Evolutionary conservation across 257 asterid genomes (phyloP).

Genomic region (Solanum boliviense): DNA sequence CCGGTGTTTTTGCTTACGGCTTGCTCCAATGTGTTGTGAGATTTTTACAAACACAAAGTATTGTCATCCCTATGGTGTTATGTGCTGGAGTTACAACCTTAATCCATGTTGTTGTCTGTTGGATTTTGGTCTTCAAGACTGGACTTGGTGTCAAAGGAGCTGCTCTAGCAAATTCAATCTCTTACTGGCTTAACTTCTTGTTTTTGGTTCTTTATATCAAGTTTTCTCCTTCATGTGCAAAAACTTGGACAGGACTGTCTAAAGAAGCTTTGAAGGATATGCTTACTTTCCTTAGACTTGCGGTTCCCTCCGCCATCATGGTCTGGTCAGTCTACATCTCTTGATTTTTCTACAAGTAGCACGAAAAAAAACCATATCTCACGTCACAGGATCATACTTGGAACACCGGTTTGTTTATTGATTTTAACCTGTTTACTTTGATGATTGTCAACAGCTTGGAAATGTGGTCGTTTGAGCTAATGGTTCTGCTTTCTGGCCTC

Average conservation of each 20-base stretch:
- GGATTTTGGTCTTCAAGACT: conserved; percentile 57
- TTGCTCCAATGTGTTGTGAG: conserved; percentile 67
- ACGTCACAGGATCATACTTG: neutral
- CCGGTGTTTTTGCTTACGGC: conserved; percentile 50
- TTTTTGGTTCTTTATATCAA: conserved; percentile 42
- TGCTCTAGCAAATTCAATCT: conserved; percentile 49
- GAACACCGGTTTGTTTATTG: neutral
- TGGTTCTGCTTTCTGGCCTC: conserved; percentile 84
- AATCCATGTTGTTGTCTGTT: conserved; percentile 42
- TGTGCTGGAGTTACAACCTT: conserved; percentile 50
- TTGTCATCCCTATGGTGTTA: conserved; percentile 78
- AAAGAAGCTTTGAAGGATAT: conserved; percentile 45
- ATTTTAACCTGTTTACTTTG: neutral
- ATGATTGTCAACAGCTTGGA: conserved; percentile 49
- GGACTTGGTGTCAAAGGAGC: conserved; percentile 68
- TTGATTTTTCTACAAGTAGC: neutral
- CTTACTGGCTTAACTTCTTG: conserved; percentile 55
- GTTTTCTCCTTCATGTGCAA: conserved; percentile 47
- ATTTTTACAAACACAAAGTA: conserved; percentile 68
- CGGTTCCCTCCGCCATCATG: conserved; percentile 83
- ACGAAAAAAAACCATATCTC: no score
- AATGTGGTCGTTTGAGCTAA: conserved; percentile 80
- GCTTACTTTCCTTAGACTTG: conserved; percentile 43
- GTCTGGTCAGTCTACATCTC: conserved; percentile 34
- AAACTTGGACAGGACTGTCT: conserved; percentile 72